Base-by-base conservation (phyloP, 2,329 filamentous ascomycete genomes). In the Sclerotinia sclerotiorum region DNA sequence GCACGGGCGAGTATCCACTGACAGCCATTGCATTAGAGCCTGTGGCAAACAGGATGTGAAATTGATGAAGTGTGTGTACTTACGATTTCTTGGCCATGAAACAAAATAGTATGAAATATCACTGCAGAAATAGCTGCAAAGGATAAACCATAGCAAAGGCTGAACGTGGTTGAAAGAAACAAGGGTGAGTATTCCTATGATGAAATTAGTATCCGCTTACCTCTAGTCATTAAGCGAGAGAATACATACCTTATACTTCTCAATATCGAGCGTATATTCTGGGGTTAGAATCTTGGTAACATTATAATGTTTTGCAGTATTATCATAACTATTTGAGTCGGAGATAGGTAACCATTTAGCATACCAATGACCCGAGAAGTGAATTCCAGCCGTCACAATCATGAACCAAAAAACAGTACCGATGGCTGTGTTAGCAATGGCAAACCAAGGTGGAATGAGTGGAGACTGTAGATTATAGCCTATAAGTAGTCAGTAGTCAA, bases 171-270 rank as follows among this genome's bases (percentile, higher is more conserved):
- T 70, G 89, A 90, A 61, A 92, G 82, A 73, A 89, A 91, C 2
- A 90, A 84, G 74, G 92, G 92, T 0, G 89, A 90, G 0, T 90
- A 92, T 71, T 89, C 81, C 72, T 87, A 79, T 77, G 92, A 93
- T 4, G 86, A 88, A 54, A 0, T 19, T 7, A 48, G 11, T 24
- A 4, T 48, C 21, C 17, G 52, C 55, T n/a, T 35, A 27, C 17
- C 44, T 15, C 29, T 82, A 80, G 70, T 85, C 82, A 73, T 92
- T 24, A 82, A 42, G 93, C 81, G 0, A 84, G 89, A 63, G 85
- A 86, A 2, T 90, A 4, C 81, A 81, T 1, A 90, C 89, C 73
- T 93, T 86, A 79, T 93, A 93, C 0, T 71, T 69, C 0, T 78
- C 72, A 3, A 87, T 90, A 90, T 74, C 91, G 92, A 29, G 87